These are phyloP conservation scores for Phytophthora pluvialis DNA, from an alignment of 352 stramenopile genomes.

Conservation along the genomic window DNA sequence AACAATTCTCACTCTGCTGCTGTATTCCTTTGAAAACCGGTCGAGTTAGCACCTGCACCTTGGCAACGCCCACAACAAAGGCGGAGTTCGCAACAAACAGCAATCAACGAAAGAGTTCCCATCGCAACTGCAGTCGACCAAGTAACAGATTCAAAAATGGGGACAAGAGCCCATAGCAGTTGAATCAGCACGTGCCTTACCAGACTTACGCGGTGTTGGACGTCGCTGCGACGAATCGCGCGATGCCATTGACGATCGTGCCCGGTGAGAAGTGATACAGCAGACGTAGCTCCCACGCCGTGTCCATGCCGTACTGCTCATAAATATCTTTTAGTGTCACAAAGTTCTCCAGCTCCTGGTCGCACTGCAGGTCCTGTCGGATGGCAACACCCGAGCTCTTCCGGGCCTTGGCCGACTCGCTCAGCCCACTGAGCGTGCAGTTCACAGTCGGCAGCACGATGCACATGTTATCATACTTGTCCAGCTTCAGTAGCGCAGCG, in stretches of 20 bases:
- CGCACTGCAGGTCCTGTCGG: conserved; percentile 71
- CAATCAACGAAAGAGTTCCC: no score
- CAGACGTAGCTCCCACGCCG: conserved; percentile 71
- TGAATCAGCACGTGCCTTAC: conserved; percentile 6
- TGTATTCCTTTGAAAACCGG: no score
- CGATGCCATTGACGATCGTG: conserved; percentile 73
- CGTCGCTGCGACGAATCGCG: conserved; percentile 51
- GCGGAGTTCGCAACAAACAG: no score
- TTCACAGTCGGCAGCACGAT: conserved; percentile 69
- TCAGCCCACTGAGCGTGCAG: conserved; percentile 55
- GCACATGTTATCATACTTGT: conserved; percentile 52
- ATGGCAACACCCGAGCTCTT: conserved; percentile 32
- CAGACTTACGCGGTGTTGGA: conserved; percentile 19
- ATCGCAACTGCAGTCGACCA: not conserved
- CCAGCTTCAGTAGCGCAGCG: conserved; percentile 51
- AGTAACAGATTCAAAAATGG: conserved; percentile 23
- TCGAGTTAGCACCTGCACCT: no score
- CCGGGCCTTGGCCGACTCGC: conserved; percentile 18
- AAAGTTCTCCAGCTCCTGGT: conserved; percentile 79
- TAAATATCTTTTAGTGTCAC: conserved; percentile 83
- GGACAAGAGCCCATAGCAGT: not conserved
- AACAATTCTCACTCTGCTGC: no score
- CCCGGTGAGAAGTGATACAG: conserved; percentile 81
- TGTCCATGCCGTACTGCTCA: conserved; percentile 79
- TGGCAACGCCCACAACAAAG: no score